These are phyloP conservation scores for Plasmodiophora brassicae DNA, from an alignment of 208 protist genomes.

Conservation along the genomic window DNA sequence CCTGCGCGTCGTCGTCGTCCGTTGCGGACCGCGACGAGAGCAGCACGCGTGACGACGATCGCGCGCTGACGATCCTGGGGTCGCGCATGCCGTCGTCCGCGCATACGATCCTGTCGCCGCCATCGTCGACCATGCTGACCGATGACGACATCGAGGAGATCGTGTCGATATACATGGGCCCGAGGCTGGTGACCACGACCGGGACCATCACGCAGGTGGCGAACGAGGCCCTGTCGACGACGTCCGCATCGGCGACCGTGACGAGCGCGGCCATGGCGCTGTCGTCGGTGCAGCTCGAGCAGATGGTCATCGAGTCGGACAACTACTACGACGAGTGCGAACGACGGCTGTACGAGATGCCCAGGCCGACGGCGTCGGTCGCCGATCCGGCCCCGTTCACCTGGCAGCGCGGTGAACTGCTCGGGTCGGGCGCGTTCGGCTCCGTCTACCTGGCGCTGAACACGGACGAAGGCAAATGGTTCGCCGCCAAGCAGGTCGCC, in stretches of 20 bases:
- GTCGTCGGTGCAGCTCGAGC: background rate
- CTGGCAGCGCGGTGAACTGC: constrained; percentile 36
- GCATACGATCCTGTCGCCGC: too few species aligned
- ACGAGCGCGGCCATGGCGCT: background rate
- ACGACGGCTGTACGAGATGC: background rate
- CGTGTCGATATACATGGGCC: constrained; percentile 24
- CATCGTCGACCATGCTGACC: too few species aligned
- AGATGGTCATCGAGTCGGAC: background rate
- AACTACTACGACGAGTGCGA: constrained; percentile 30
- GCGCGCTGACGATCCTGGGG: too few species aligned
- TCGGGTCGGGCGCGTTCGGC: constrained; percentile 38
- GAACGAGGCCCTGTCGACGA: too few species aligned
- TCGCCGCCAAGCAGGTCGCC: constrained; percentile 33
- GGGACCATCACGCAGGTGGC: background rate
- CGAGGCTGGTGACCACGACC: background rate
- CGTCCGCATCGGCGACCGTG: too few species aligned
- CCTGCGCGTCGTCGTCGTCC: too few species aligned
- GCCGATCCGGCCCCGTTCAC: background rate
- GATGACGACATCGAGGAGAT: background rate
- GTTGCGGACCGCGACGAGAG: too few species aligned
- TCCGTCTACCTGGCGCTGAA: constrained; percentile 39
- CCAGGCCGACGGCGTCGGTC: background rate
- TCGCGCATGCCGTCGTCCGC: too few species aligned
- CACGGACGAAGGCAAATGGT: constrained; percentile 34
- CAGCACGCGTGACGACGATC: too few species aligned